Evolutionary conservation across 148 eudicot genomes (phyloP), one percentile per base, ranked within the genome.

Genomic region (Persicaria tinctoria): DNA sequence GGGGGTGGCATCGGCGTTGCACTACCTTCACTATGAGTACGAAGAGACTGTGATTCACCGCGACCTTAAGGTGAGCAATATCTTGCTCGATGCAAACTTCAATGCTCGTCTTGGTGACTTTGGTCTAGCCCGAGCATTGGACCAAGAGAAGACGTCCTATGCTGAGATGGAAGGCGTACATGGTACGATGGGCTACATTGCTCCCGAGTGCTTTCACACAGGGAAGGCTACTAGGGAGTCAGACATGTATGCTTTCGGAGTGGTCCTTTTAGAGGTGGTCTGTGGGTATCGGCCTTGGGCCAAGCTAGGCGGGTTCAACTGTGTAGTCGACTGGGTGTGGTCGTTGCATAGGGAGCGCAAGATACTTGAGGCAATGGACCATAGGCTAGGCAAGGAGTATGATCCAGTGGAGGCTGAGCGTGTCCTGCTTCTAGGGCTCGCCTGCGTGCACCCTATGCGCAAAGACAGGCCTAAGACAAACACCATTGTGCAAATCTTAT

Each of bases 31-130:
- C 85, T 71, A 88, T 13, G 93, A 90, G 78, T 91, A 82, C 46
- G 93, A 91, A 13, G 83, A 87, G 9, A 84, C 80, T 64, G 98
- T 93, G 32, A 87, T 93, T 56, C 98, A 93, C 62, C 85, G 98
- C 10, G 98, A 94, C 73, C 79, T 94, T 18, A 94, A 94, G 69
- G 89, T 97, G 4, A 94, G 93, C 82, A 94, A 93, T 79, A 86
- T 93, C 74, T 86, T 91, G 91, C 93, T 93, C 0, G 98, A 93
- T 75, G 14, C 78, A 45, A 70, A 84, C 82, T 93, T 88, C 86
- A 88, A 88, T n/a, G 91, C 97, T 3, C 90, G 89, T 0, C 82
- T 91, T 0, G 98, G 98, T 5, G 98, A 93, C 78, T 93, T 93
- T 46, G 97, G 98, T 48, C 81, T 93, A 8, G 98, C 97, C 7